Percentiles rank a stretch among this genome's conserved stretches.
phyloP scores from a whole-genome alignment of 306 rosid species.

The Acacia melanoxylon region DNA sequence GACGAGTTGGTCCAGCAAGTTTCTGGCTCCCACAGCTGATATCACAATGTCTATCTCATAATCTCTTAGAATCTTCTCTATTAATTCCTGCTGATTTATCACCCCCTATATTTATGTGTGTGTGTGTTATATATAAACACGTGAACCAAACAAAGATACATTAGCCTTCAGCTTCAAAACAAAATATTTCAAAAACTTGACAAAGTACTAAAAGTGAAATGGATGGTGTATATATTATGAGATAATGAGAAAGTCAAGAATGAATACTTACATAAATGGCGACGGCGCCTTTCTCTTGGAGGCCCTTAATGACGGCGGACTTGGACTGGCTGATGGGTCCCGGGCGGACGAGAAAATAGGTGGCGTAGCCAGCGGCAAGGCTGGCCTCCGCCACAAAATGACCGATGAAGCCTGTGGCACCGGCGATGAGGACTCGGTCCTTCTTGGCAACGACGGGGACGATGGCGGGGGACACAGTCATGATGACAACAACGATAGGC shows the following conservation, averaged over 20 bases:
- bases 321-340: constrained; percentile 35
- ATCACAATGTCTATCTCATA: constrained; percentile 53
- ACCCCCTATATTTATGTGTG: constrained; percentile 40
- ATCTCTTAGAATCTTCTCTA: constrained; percentile 58
- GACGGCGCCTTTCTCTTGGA: constrained; percentile 62
- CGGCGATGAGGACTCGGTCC: constrained; percentile 46
- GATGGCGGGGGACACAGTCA: background rate
- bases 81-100: constrained; percentile 41
- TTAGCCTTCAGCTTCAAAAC: background rate
- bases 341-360: constrained; percentile 50
- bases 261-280: constrained; percentile 41
- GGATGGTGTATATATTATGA: background rate
- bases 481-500: background rate
- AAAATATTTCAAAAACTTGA: background rate
- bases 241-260: too few relatives aligned
- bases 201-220: background rate
- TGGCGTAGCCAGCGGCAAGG: constrained; percentile 39
- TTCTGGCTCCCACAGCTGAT: constrained; percentile 53
- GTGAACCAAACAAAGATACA: background rate
- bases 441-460: background rate
- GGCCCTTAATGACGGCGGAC: constrained; percentile 29
- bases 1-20: constrained; percentile 48
- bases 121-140: background rate
- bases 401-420: constrained; percentile 75
- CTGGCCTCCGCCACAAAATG: constrained; percentile 61